Evolutionary conservation across 805 yeast genomes (phyloP), one percentile per base, ranked within the genome.

Genomic region (Metschnikowia orientalis): DNA sequence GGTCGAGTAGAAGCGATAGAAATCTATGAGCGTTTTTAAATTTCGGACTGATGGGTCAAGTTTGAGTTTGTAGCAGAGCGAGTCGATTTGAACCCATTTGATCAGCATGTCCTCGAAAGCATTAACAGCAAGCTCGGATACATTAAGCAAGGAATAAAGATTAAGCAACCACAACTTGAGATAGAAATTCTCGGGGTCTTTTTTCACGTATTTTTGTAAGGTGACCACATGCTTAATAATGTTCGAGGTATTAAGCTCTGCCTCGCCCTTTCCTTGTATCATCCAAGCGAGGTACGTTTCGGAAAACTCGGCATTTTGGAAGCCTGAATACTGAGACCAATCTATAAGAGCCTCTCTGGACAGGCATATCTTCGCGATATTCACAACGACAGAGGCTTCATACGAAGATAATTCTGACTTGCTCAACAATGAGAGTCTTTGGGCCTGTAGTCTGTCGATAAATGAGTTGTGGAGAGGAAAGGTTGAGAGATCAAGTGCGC

Each of bases 31-130:
- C 17, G 41, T 38, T 10, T 63, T 50, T 6, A 76, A 45, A 16
- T 62, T 59, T 2, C 54, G 48, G 10, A 64, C 57, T 2, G 61
- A 46, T 0, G 85, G 84, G 23, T 50, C 54, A 1, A 67, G 41
- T 0, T 75, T 50, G 7, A 79, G 47, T 41, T 71, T 67, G 41
- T 76, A 73, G 8, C 79, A 72, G 28, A 83, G 54, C 0, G 85
- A 73, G 48, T 89, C 96, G 31, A 70, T 64, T 56, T 90, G 97
- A 6, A 88, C 57, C 59, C 80, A 78, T 50, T 82, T 85, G 45
- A 87, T 73, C 22, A 77, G 74, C 32, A 89, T 56, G 1, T 63
- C 50, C 10, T 68, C 55, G 53, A 72, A 87, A 28, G 77, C 73
- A 6, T 54, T 51, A 20, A 55, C 45, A 0, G 89, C 80, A 25